Base-by-base conservation (phyloP, 1,284 basidiomycete species). In the Meira nashicola region DNA sequence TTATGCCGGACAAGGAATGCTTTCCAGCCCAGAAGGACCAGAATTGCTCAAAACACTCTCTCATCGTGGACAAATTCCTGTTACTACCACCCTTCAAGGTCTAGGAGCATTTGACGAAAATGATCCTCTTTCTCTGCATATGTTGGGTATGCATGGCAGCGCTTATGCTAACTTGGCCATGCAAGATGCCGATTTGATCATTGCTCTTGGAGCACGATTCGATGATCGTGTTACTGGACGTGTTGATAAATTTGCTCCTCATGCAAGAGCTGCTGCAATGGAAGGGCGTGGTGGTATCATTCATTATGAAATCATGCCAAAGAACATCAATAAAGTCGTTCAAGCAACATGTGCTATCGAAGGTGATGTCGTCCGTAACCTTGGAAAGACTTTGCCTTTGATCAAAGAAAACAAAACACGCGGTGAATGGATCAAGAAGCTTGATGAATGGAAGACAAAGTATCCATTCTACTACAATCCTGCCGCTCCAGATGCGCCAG, bases 291-390 rank as follows among this genome's bases (percentile, higher is more conserved):
- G 95, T 28, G 95, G 94, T 57, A 96, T 98, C 82, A 93, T 98
- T 74, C 94, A 98, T 82, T 97, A 97, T 77, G 95, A 98, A 82
- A 92, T 98, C 70, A 88, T 88, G 82, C 91, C 94, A 53, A 97
- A 98, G 84, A 98, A 98, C 82, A 86, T 98, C 81, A 98, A 98
- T 86, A 98, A 98, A 82, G 92, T 98, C 63, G 86, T 98, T 55
- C 87, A 98, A 70, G 92, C 95, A 25, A 87, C 89, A 52, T 89
- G 96, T 63, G 90, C 95, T 55, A 84, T 98, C 70, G 85, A 96
- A 54, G 94, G 94, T 55, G 94, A 98, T 77, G 93, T 97, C 57
- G 84, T 89, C 25, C 81, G 87, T 52, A 94, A 91, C 78, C 81
- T 98, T 64, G 85, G 83, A 21, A 83, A 87, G 41, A 84, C 97